Base-by-base conservation (phyloP, 2,329 filamentous ascomycete genomes). In the Beauveria sp. region DNA sequence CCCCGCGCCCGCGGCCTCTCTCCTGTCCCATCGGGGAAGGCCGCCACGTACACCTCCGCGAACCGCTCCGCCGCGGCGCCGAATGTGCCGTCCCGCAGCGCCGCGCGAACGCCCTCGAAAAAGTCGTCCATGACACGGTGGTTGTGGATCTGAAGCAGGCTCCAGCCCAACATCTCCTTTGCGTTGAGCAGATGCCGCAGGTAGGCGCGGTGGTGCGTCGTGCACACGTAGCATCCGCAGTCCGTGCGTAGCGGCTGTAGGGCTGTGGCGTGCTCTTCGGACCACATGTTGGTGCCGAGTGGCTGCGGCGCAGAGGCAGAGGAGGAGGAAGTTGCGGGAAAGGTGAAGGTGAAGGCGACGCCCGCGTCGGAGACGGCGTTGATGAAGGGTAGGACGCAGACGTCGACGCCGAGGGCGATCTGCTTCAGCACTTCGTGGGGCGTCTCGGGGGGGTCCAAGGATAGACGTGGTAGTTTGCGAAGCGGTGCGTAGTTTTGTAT, bases 151-250 rank as follows among this genome's bases (percentile, higher is more conserved):
- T 97, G 93, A 8, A 99, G 80, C 8, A 99, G 80, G 0, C 88
- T 90, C 94, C 94, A 99, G 26, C 89, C 93, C 5, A 97, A 84
- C 94, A 99, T 97, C 74, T 99, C 94, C 70, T 92, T 96, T 0
- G 94, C 92, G 52, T 85, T 81, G 6, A 99, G 83, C 1, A 97
- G 81, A 72, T 99, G 94, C 65, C 92, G 88, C 41, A 99, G 70
- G 73, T 90, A 99, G 0, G 94, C 93, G 55, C 88, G 80, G 73
- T 96, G 91, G 72, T 97, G 93, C 20, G 83, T 83, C 2, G 79
- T 84, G 78, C 94, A 99, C 24, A 91, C 80, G 72, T 96, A 93
- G 79, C 94, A 99, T 55, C 75, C 67, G 72, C 94, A 99, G 18
- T 74, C 80, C 6, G 79, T 67, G 1, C 74, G 70, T 3, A 97